Base-by-base conservation (phyloP, 2,329 filamentous ascomycete species). In the Fusarium sp. region DNA sequence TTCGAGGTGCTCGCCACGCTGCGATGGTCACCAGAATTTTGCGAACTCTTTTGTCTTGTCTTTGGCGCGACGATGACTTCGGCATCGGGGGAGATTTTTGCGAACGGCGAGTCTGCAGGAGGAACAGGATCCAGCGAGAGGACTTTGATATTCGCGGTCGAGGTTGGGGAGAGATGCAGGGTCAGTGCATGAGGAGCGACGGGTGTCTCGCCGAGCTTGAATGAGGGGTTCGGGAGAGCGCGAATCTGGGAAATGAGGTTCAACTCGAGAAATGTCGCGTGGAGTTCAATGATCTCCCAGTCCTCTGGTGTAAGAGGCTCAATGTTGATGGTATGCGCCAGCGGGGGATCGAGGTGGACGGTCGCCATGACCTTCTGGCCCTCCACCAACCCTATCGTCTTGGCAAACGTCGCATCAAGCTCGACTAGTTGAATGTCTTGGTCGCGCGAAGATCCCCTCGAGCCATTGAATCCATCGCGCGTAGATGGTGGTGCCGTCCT, bases 41-140 rank as follows among this genome's bases (percentile, higher is more conserved):
- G 90, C 5, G 91, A 86, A 37, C 88, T 85, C 81, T 94, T 95
- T 48, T 93, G 88, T 65, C 96, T 90, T 29, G 92, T 93, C 85
- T 99, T 99, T 1, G 97, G 97, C 5, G 97, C 97, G 69, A 99
- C 97, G 74, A 98, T 97, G 59, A 99, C 95, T 83, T 99, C 97
- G 24, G 96, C 96, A 81, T 98, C 95, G 0, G 95, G 94, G 0
- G 94, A 93, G 60, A 99, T 94, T 83, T 98, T 98, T 29, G 94
- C 95, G 81, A 99, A 99, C 0, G 94, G 88, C 2, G 91, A 88
- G 58, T 92, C 90, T 3, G 90, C 86, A 2, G 93, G 83, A 5
- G 92, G 91, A 1, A 91, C 86, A 1, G 97, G 97, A 2, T 93
- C 91, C n/a, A 99, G 86, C 2, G 94, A 95, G 8, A 94, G 91